Evolutionary conservation across 2,329 filamentous ascomycete genomes (phyloP).

Genomic region (Aspergillus hortae): DNA sequence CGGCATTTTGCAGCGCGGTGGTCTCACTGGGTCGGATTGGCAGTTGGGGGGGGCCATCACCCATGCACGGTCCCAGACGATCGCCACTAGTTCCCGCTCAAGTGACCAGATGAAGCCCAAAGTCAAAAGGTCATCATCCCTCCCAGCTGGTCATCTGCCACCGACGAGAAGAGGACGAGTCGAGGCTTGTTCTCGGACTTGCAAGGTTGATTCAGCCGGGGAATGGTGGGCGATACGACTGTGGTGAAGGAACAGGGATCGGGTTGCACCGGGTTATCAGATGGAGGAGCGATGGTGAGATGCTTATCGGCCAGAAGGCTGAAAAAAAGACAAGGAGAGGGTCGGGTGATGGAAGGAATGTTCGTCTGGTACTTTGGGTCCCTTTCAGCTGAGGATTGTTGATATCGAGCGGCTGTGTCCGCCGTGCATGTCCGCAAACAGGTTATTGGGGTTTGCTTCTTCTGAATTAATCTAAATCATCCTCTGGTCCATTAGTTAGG

Average conservation of each 20-base stretch:
- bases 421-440: too few species aligned
- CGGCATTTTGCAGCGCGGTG: background rate
- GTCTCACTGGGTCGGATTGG: background rate
- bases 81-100: slow-evolving; percentile 24
- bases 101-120: slow-evolving; percentile 21
- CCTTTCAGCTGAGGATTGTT: background rate
- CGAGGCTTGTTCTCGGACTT: too few species aligned
- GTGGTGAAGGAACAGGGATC: too few species aligned
- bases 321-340: background rate
- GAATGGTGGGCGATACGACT: too few species aligned
- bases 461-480: too few species aligned
- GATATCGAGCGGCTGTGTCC: background rate
- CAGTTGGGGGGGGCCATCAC: background rate
- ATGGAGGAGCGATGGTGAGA: too few species aligned
- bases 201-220: too few species aligned
- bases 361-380: background rate
- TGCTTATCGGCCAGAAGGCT: too few species aligned
- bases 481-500: too few species aligned
- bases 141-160: slow-evolving; percentile 22
- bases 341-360: background rate
- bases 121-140: slow-evolving; percentile 4
- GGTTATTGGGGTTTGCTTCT: background rate
- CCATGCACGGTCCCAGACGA: slow-evolving; percentile 24
- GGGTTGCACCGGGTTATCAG: too few species aligned
- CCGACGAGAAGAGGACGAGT: too few species aligned